Conservation (phyloP, 2,329 filamentous ascomycete genomes). For the Colletotrichum tamarilloi region DNA sequence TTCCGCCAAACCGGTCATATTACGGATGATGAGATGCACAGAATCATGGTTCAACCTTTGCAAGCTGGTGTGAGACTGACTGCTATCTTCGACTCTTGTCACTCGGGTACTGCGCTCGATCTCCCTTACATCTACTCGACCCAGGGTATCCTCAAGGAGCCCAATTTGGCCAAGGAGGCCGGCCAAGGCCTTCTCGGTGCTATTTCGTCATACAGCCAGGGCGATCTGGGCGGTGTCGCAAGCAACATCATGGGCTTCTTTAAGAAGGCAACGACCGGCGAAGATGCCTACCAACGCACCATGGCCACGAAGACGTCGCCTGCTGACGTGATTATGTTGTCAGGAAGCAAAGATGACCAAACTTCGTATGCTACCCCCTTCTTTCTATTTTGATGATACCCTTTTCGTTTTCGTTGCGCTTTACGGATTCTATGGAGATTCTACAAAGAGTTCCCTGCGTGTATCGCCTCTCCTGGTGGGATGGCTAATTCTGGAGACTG, state of each 20-base stretch:
- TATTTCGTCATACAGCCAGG: conserved; percentile 69
- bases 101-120: conserved; percentile 74
- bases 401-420: conserved; percentile 9
- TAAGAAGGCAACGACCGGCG: conserved; percentile 87
- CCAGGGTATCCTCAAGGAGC: conserved; percentile 75
- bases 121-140: conserved; percentile 77
- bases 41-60: conserved; percentile 73
- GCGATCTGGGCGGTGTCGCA: conserved; percentile 86
- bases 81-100: conserved; percentile 74
- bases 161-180: conserved; percentile 75
- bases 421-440: neutral
- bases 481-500: neutral
- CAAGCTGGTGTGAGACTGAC: conserved; percentile 68
- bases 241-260: conserved; percentile 84
- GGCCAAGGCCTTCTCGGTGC: conserved; percentile 71
- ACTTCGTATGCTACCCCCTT: conserved; percentile 74
- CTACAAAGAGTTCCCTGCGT: neutral
- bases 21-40: conserved; percentile 85
- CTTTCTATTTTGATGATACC: conserved; percentile 35
- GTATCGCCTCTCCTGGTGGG: neutral
- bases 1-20: conserved; percentile 84
- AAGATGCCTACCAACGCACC: conserved; percentile 84
- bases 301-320: conserved; percentile 91
- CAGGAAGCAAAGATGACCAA: conserved; percentile 95
- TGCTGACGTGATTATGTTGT: conserved; percentile 98